These are phyloP conservation scores for Leccinum griseonigrum DNA, from an alignment of 1,284 basidiomycete species.

Conservation along the genomic window DNA sequence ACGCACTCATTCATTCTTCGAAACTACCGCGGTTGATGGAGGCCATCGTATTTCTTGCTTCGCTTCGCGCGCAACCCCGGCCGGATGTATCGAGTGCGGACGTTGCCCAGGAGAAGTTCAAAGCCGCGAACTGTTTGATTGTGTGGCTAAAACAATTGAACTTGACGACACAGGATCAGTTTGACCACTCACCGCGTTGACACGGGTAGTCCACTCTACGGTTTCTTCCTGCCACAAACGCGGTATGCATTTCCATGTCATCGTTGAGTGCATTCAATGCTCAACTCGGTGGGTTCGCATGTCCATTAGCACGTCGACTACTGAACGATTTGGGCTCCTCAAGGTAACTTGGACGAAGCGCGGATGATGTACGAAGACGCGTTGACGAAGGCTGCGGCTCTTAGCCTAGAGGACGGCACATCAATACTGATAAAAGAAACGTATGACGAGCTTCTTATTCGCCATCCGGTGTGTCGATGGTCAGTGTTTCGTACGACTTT, in stretches of 20 bases:
- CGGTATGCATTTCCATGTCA: constrained; percentile 78
- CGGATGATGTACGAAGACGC: constrained; percentile 65
- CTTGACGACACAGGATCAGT: constrained; percentile 42
- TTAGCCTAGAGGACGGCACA: constrained; percentile 57
- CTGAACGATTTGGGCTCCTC: constrained; percentile 83
- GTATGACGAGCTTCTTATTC: constrained; percentile 80
- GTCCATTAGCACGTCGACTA: constrained; percentile 53
- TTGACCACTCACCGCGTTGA: constrained; percentile 49
- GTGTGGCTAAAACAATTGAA: constrained; percentile 66
- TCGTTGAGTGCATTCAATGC: constrained; percentile 37
- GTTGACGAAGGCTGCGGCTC: constrained; percentile 52
- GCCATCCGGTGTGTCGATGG: constrained; percentile 94
- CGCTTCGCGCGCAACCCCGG: constrained; percentile 76
- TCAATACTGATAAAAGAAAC: constrained; percentile 81
- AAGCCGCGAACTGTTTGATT: constrained; percentile 83
- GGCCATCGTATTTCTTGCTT: constrained; percentile 86
- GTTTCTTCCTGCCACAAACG: constrained; percentile 84
- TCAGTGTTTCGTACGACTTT: constrained; percentile 37
- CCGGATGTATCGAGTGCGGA: constrained; percentile 77
- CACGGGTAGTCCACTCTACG: constrained; percentile 64
- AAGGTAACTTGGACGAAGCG: constrained; percentile 59
- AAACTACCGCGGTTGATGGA: constrained; percentile 69
- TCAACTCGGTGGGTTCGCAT: constrained; percentile 25
- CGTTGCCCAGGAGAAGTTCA: constrained; percentile 63
- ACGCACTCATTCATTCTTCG: constrained; percentile 70